Evolutionary conservation across 2,329 filamentous ascomycete species (phyloP), one percentile per base, ranked within the genome.

Genomic region (Penicillium hordei): DNA sequence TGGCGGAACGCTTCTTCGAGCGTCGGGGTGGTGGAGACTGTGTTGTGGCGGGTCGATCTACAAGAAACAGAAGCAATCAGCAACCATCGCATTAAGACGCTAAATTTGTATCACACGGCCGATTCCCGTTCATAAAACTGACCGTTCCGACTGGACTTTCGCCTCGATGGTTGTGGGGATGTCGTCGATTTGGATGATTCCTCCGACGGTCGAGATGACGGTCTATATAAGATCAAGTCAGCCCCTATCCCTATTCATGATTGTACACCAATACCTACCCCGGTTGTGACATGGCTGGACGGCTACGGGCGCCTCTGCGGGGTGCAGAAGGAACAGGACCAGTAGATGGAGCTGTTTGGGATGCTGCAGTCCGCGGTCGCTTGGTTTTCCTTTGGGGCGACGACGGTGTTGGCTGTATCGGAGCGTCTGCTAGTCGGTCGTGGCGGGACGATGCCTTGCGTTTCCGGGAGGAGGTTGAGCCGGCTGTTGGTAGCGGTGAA

Each of bases 81-180:
- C 19, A 43, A 23, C 29, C 2, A 36, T 40, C 31, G 13, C 3
- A 12, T 33, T 3, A 2, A 19, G 19, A 49, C 9, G 27, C 10
- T 21, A 5, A 48, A 19, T 5, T 7, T 21, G 8, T 9, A 8
- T n/a, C 12, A 42, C 21, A 49, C 1, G 7, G 13, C 29, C 9
- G 19, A 12, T 29, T 13, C 27, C 9, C 19, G 38, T 29, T 8
- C 12, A 44, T 44, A 75, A 54, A 78, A 75, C 76, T 89, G 91
- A 77, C 89, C 93, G 71, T 81, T 85, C 61, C 88, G 85, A 70
- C 83, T 86, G 36, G 89, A 86, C 74, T 91, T 92, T 67, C 89
- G 84, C 72, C 86, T 89, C 1, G 88, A 86, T 23, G 86, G 82
- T 25, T 86, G 82, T 55, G 87, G 84, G 36, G 85, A 79, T 34